Conservation (phyloP, 2,329 filamentous ascomycete genomes). For the Phoma sp. region DNA sequence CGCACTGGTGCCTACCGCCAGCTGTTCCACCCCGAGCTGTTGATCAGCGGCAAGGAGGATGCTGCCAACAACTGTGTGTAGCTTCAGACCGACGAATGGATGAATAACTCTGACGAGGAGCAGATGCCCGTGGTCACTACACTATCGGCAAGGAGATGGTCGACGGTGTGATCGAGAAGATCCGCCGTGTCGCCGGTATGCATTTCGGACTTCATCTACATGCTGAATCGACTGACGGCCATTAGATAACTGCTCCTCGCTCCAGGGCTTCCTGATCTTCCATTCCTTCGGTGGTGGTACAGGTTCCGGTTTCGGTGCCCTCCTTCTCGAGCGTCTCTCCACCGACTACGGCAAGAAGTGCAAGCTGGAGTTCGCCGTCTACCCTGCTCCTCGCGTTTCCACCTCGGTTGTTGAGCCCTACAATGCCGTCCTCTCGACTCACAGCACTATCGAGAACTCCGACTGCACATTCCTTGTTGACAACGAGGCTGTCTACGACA, state of each 20-base stretch:
- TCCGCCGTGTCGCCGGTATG: slow-evolving; percentile 72
- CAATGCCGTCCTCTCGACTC: slow-evolving; percentile 74
- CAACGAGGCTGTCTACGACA: slow-evolving; percentile 77
- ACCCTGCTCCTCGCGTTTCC: slow-evolving; percentile 72
- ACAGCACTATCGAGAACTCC: slow-evolving; percentile 79
- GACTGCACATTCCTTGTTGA: slow-evolving; percentile 80
- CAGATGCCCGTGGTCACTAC: slow-evolving; percentile 75
- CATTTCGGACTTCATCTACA: background rate
- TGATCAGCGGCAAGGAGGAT: slow-evolving; percentile 78
- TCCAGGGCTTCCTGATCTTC: slow-evolving; percentile 77
- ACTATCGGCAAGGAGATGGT: slow-evolving; percentile 79
- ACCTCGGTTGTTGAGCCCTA: slow-evolving; percentile 76
- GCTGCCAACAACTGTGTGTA: slow-evolving; percentile 73
- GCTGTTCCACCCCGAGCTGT: slow-evolving; percentile 74
- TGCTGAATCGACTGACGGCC: slow-evolving; percentile 20
- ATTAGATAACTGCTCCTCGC: slow-evolving; percentile 72
- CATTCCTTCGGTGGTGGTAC: slow-evolving; percentile 77
- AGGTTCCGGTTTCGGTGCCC: slow-evolving; percentile 74
- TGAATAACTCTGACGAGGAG: slow-evolving; percentile 22
- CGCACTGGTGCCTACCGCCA: slow-evolving; percentile 70
- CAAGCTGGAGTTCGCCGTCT: slow-evolving; percentile 77
- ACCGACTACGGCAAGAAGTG: slow-evolving; percentile 78
- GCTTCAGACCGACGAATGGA: background rate
- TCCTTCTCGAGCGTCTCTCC: slow-evolving; percentile 74
- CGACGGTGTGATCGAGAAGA: slow-evolving; percentile 71